phyloP scores from a whole-genome alignment of 768 basidiomycete species.

The Hericium alpestre region DNA sequence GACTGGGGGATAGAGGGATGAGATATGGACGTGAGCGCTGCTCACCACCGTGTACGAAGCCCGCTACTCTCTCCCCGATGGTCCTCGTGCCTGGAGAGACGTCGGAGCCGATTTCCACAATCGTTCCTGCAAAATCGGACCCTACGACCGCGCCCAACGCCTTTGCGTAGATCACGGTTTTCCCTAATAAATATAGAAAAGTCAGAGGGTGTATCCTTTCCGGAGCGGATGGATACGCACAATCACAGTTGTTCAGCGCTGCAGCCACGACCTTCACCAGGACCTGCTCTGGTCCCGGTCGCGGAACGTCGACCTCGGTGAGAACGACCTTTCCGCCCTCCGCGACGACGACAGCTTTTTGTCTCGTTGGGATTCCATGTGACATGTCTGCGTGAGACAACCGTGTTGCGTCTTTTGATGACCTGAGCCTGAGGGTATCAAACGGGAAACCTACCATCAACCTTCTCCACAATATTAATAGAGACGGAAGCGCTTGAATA shows the following conservation, averaged over 20 bases:
- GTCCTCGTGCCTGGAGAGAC: constrained; percentile 3
- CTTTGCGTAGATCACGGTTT: not conserved
- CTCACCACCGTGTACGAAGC: constrained; percentile 2
- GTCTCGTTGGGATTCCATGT: not conserved
- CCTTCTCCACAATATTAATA: too few relatives aligned
- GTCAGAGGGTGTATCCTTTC: not conserved
- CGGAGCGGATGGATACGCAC: not conserved
- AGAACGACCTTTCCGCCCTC: not conserved
- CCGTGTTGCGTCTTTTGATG: too few relatives aligned
- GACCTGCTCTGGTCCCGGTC: not conserved
- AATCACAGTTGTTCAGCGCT: not conserved
- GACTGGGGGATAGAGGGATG: not conserved
- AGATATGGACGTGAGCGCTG: not conserved
- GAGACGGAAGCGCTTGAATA: too few relatives aligned
- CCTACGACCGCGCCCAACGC: constrained; percentile 3
- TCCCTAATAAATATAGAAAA: not conserved
- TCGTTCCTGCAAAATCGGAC: constrained; percentile 9
- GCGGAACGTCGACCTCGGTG: not conserved
- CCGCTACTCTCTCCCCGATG: constrained; percentile 11
- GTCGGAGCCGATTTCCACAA: constrained; percentile 9
- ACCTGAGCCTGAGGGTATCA: too few relatives aligned
- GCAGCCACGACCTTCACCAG: constrained; percentile 2
- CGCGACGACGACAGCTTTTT: not conserved
- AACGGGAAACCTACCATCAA: too few relatives aligned
- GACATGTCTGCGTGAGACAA: not conserved